Evolutionary conservation across 2,329 filamentous ascomycete genomes (phyloP), one percentile per base, ranked within the genome.

Genomic region (Colletotrichum liaoningense): DNA sequence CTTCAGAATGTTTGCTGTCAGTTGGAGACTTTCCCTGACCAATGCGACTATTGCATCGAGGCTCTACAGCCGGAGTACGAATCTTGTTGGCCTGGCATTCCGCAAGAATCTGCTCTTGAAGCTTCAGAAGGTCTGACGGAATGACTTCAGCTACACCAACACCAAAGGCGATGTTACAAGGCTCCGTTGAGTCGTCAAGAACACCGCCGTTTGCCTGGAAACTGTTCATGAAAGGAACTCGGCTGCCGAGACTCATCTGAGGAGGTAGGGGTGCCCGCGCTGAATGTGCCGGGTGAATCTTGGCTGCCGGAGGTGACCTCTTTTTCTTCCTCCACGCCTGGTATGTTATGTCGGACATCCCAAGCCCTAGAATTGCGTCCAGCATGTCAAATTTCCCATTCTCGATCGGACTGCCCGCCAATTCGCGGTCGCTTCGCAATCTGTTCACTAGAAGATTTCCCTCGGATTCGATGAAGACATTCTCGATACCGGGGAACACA

Each of bases 401-500:
- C 11, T n/a, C 5, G 5, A 67, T 33, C 7, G 26, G 30, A 1
- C 54, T 22, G 24, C 60, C 42, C 46, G 3, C 26, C 1, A 3
- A 26, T 11, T 54, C n/a, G 1, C n/a, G 11, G 24, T 63, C 60
- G 8, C 12, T 26, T 28, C 6, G 26, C 42, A 12, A 9, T 35
- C 46, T 24, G 24, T 67, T 59, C 9, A 52, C 19, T 6, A 59
- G 19, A 22, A 5, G 55, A 16, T 9, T 35, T 1, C 63, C 33
- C 5, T 24, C 62, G 2, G 14, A 26, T 24, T n/a, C 14, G 14
- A 56, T 24, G 12, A 38, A 26, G 6, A 24, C 11, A 6, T 22
- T 5, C 14, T 71, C 68, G 16, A 67, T 67, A 5, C 63, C 68
- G 2, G 26, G 46, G 30, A 67, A 67, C 9, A 55, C 30, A 8